A percentile compares a stretch with the other conserved stretches of the same genome.
Conservation (phyloP, 139 green algal species). For the Tetradesmus lagerheimii region DNA sequence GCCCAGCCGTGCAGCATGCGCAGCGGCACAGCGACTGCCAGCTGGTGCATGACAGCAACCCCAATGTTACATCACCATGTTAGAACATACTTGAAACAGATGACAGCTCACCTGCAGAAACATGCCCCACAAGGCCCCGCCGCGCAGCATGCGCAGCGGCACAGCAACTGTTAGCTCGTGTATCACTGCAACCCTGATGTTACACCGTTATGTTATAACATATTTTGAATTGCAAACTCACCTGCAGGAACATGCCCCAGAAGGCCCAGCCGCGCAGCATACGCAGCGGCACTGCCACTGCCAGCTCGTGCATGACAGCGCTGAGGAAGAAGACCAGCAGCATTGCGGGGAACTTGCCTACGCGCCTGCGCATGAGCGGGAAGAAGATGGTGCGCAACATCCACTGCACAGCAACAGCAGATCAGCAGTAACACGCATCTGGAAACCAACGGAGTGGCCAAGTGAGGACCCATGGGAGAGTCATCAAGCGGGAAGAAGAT, state of each 20-base stretch:
- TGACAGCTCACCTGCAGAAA: constrained; percentile 60
- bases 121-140: constrained; percentile 90
- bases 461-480: too few species aligned
- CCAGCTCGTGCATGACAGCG: constrained; percentile 89
- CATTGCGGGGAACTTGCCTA: constrained; percentile 51
- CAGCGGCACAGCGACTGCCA: too few species aligned
- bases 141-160: constrained; percentile 87
- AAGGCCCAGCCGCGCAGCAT: constrained; percentile 90
- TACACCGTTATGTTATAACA: neutral
- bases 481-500: constrained; percentile 91
- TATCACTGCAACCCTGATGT: too few species aligned
- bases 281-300: constrained; percentile 91
- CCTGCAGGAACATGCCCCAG: constrained; percentile 80
- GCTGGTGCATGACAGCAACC: too few species aligned
- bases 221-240: too few species aligned
- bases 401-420: constrained; percentile 50
- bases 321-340: constrained; percentile 86
- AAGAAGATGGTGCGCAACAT: constrained; percentile 94
- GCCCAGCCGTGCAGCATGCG: too few species aligned
- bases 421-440: too few species aligned
- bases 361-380: constrained; percentile 59
- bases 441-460: too few species aligned
- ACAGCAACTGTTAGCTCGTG: too few species aligned
- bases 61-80: too few species aligned
- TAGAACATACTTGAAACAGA: too few species aligned